Evolutionary conservation across 2,329 filamentous ascomycete genomes (phyloP).

Genomic region (Xenoacremonium recifei): DNA sequence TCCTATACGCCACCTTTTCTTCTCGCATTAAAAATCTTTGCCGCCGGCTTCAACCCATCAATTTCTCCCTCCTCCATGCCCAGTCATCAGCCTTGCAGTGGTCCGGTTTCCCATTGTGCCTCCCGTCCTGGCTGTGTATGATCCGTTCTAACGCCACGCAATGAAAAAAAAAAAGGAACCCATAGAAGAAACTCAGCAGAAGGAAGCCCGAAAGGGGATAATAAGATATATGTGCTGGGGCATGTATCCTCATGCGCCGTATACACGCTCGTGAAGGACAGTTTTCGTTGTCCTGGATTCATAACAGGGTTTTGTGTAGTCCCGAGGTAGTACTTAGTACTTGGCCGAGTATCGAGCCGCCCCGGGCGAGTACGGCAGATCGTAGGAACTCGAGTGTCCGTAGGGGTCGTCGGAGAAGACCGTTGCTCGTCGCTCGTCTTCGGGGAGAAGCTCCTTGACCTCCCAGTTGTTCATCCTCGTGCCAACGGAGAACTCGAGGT

Average conservation of each 20-base stretch:
- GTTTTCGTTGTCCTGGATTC: no score
- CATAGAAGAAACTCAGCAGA: slow-evolving; percentile 2
- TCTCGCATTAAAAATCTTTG: neutral
- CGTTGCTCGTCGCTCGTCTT: slow-evolving; percentile 74
- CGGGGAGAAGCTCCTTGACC: slow-evolving; percentile 83
- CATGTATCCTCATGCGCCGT: neutral
- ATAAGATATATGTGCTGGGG: neutral
- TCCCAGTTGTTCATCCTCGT: slow-evolving; percentile 98
- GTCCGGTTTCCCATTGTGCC: neutral
- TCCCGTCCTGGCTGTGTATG: slow-evolving; percentile 5
- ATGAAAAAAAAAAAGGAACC: slow-evolving; percentile 16
- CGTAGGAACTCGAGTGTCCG: slow-evolving; percentile 53
- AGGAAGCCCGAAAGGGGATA: neutral
- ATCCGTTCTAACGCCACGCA: slow-evolving; percentile 20
- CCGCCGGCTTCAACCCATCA: neutral
- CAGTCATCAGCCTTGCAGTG: no score
- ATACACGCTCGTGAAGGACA: no score
- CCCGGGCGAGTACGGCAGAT: slow-evolving; percentile 44
- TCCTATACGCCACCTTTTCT: no score
- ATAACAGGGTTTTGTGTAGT: no score
- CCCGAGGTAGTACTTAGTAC: no score
- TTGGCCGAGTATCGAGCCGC: slow-evolving; percentile 44
- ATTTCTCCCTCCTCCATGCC: no score
- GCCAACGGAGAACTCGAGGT: slow-evolving; percentile 96
- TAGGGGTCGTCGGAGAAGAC: slow-evolving; percentile 70